phyloP scores from a whole-genome alignment of 1,139 yeast genomes.

The Yamadazyma atlantica region DNA sequence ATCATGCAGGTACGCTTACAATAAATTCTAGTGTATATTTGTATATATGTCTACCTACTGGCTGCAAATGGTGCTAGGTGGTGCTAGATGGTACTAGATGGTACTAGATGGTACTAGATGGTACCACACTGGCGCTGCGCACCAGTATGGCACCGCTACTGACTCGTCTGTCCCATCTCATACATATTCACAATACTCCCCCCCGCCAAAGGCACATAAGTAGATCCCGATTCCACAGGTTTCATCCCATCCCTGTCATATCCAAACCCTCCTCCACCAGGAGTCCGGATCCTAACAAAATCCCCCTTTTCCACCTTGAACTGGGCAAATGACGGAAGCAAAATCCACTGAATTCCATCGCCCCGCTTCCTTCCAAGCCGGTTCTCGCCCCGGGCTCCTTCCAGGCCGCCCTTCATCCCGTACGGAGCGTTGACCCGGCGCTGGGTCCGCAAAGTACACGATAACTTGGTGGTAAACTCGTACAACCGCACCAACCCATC shows the following conservation, averaged over 20 bases:
- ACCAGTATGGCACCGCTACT: slow-evolving; percentile 8
- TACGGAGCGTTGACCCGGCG: slow-evolving; percentile 20
- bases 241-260: slow-evolving; percentile 6
- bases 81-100: too few species aligned
- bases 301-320: slow-evolving; percentile 34
- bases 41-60: too few species aligned
- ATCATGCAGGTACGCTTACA: too few species aligned
- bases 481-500: slow-evolving; percentile 22
- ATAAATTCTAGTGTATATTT: too few species aligned
- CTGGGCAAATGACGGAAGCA: slow-evolving; percentile 20
- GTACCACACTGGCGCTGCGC: too few species aligned
- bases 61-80: too few species aligned
- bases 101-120: too few species aligned
- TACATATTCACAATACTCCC: slow-evolving; percentile 23
- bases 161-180: slow-evolving; percentile 23
- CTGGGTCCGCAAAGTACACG: slow-evolving; percentile 20
- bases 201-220: slow-evolving; percentile 17
- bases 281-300: slow-evolving; percentile 42
- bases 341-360: slow-evolving; percentile 20
- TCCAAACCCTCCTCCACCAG: slow-evolving; percentile 59
- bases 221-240: background rate
- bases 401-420: slow-evolving; percentile 26
- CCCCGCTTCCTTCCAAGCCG: slow-evolving; percentile 42
- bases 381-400: slow-evolving; percentile 60
- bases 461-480: slow-evolving; percentile 18